Conservation (phyloP, 2,329 filamentous ascomycete genomes). For the Fusarium euwallaceae region DNA sequence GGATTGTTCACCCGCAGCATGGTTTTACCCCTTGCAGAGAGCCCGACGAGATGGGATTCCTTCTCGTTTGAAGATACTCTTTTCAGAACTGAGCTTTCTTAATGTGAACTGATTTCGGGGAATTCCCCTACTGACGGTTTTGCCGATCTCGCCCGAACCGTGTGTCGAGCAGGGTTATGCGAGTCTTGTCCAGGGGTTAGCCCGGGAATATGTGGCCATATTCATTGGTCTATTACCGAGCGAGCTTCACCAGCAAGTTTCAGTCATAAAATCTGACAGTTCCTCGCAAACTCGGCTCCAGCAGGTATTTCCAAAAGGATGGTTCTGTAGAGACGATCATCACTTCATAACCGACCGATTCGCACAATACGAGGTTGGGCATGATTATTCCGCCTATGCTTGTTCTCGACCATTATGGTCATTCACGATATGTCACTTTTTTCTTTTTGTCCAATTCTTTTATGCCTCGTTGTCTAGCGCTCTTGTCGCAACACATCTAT, state of each 20-base stretch:
- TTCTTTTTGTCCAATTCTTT: background rate
- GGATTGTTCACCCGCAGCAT: background rate
- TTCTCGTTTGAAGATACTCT: background rate
- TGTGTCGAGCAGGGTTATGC: background rate
- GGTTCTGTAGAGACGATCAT: background rate
- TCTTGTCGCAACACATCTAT: background rate
- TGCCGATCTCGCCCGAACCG: slow-evolving; percentile 17
- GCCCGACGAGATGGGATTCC: slow-evolving; percentile 14
- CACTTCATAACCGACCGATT: background rate
- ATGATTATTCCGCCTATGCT: background rate
- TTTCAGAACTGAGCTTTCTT: background rate
- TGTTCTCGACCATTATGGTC: background rate
- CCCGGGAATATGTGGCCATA: background rate
- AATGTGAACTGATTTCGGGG: background rate
- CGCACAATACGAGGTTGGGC: background rate
- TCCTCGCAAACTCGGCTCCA: background rate
- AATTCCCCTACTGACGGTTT: background rate
- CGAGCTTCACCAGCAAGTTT: background rate
- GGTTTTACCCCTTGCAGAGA: background rate
- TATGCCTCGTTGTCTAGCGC: background rate
- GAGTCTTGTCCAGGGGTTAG: background rate
- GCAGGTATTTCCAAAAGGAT: background rate
- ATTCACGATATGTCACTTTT: slow-evolving; percentile 11
- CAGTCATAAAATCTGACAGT: background rate
- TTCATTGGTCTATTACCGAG: background rate